Evolutionary conservation across 495 filamentous ascomycete species (phyloP).

Genomic region (Hypoxylon trugodes): DNA sequence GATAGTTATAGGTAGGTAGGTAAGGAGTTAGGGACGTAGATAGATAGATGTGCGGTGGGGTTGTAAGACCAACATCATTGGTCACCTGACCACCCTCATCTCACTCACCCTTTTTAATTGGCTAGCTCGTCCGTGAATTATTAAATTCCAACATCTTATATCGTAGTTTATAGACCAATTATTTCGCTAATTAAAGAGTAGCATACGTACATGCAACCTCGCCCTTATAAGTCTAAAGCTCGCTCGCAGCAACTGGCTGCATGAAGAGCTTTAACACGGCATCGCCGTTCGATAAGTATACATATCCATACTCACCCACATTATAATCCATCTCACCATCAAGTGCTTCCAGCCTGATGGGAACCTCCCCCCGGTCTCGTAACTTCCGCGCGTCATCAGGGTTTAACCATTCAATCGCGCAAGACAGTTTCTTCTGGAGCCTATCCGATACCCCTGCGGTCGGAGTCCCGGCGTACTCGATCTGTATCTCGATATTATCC

Average conservation of each 20-base stretch:
- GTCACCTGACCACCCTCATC: too few relatives aligned
- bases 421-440: constrained; percentile 7
- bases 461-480: constrained; percentile 34
- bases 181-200: too few relatives aligned
- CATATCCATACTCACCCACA: constrained; percentile 10
- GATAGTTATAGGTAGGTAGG: too few relatives aligned
- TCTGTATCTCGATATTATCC: constrained; percentile 35
- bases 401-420: neutral
- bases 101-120: too few relatives aligned
- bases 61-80: too few relatives aligned
- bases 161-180: too few relatives aligned
- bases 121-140: too few relatives aligned
- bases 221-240: too few relatives aligned
- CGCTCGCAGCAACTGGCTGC: neutral
- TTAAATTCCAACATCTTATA: too few relatives aligned
- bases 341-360: neutral
- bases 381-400: constrained; percentile 8
- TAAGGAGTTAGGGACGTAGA: too few relatives aligned
- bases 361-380: neutral
- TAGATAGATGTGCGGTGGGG: too few relatives aligned
- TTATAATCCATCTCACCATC: constrained; percentile 10
- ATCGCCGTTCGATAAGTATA: constrained; percentile 23
- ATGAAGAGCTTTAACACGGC: constrained; percentile 10
- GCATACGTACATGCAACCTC: too few relatives aligned
- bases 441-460: neutral